Evolutionary conservation across 768 basidiomycete species (phyloP), one percentile per base, ranked within the genome.

Genomic region (Tylopilus rubrobrunneus): DNA sequence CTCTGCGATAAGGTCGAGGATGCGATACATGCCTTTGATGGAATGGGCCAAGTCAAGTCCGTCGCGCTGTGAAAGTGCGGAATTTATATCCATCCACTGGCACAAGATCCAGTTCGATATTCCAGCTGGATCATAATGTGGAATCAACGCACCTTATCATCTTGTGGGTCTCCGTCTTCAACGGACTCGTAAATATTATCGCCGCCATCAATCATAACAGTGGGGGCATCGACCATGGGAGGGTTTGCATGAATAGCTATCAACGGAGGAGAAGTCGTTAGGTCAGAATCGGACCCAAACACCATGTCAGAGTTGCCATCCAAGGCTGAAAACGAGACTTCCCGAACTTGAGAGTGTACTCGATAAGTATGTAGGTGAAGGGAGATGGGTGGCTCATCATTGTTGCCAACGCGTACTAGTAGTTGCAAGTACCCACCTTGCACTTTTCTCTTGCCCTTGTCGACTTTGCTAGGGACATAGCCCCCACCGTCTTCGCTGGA

Each of bases 1-100:
- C 53, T 84, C 83, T 12, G 66, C 73, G 56, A 82, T 76, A 14
- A 84, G 67, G 49, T 83, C 81, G 6, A 83, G 68, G 36, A 84
- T 71, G 7, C 79, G 74, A 64, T 76, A 81, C 70, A 82, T 70
- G 19, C 76, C 78, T 45, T 68, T 66, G 58, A 83, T 67, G 7
- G 60, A 71, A 50, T 48, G 48, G 9, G 55, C 56, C 47, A 70
- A 44, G 27, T 72, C 70, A 12, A 47, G 27, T 33, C 42, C 56
- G 28, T 65, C 57, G 5, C n/a, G 49, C 25, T 56, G 54, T 31
- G 8, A 11, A 23, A 43, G 45, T 0, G 27, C 42, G 15, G 4
- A 7, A 10, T 66, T 57, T 11, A n/a, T n/a, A n/a, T n/a, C n/a
- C n/a, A n/a, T n/a, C n/a, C n/a, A n/a, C n/a, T n/a, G n/a, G n/a